Base-by-base conservation (phyloP, 176 grass and related monocot species). In the Tillandsia fasciculata region DNA sequence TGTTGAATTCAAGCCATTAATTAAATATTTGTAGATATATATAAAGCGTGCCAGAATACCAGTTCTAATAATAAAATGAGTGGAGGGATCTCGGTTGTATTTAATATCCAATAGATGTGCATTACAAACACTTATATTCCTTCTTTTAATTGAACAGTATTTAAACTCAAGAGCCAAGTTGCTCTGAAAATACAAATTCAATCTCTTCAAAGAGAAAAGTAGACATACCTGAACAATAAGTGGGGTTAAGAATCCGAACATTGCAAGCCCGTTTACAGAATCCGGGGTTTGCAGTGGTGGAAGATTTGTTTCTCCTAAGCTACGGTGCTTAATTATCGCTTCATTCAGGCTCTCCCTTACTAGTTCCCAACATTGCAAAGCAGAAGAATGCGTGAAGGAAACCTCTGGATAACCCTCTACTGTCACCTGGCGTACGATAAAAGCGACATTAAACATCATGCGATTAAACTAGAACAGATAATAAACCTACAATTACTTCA, bases 181-280 rank as follows among this genome's bases (percentile, higher is more conserved):
- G 50, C 71, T 58, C 7, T 42, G 33, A 7, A 42, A 42, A 7
- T 22, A 64, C 68, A 48, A 64, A 78, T 18, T 15, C 48, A 75
- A 64, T 26, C 48, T 66, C 8, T 66, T 50, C 29, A 70, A 26
- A 54, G 10, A 53, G 59, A 5, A 2, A 42, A 12, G 24, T 78
- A 67, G 53, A 61, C 48, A 65, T 77, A 96, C 91, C 78, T 80
- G 74, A 66, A 91, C 75, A 70, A 96, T 91, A 49, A 76, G 53
- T 48, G 80, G 79, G 8, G 66, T 86, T 15, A 78, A 79, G 75
- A 91, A 96, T 24, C 91, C 91, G 84, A 96, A 96, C 91, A 96
- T 91, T 83, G 86, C 82, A 74, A 86, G 53, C 27, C 91, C 87
- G 17, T 91, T 75, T 3, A 88, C 69, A 73, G 77, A 78, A 71